These are phyloP conservation scores for Neoarthrinium moseri DNA, from an alignment of 2,329 filamentous ascomycete species.

Conservation along the genomic window DNA sequence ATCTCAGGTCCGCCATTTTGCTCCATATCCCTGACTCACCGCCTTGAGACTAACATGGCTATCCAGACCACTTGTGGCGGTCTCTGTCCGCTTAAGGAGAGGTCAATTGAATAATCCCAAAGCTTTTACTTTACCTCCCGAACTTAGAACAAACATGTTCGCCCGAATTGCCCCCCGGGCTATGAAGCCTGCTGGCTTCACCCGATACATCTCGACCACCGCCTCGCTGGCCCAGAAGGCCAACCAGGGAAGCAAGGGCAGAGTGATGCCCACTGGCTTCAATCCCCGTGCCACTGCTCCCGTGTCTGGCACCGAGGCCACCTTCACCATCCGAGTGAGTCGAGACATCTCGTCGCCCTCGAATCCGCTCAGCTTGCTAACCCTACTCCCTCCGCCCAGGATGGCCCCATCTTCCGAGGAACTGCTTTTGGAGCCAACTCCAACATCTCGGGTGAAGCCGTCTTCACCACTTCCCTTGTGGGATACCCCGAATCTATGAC, in stretches of 20 bases:
- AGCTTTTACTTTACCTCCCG: slow-evolving; percentile 18
- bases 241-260: slow-evolving; percentile 67
- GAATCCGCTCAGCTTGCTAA: no score
- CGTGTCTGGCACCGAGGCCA: slow-evolving; percentile 74
- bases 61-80: slow-evolving; percentile 53
- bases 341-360: no score
- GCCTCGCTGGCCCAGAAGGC: slow-evolving; percentile 42
- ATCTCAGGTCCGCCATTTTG: slow-evolving; percentile 62
- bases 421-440: slow-evolving; percentile 95
- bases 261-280: slow-evolving; percentile 61
- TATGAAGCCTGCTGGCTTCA: slow-evolving; percentile 50
- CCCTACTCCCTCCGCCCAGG: no score
- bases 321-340: slow-evolving; percentile 77
- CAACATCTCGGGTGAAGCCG: slow-evolving; percentile 96
- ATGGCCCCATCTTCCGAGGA: slow-evolving; percentile 93
- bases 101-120: slow-evolving; percentile 30
- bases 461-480: slow-evolving; percentile 97
- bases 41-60: slow-evolving; percentile 34
- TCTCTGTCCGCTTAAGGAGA: slow-evolving; percentile 44
- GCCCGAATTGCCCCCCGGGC: slow-evolving; percentile 53
- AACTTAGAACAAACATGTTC: slow-evolving; percentile 50
- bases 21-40: slow-evolving; percentile 39
- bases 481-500: slow-evolving; percentile 96
- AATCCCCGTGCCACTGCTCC: slow-evolving; percentile 62
- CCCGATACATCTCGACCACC: slow-evolving; percentile 38